Conservation (phyloP, 306 rosid species). For the Malus orientalis region DNA sequence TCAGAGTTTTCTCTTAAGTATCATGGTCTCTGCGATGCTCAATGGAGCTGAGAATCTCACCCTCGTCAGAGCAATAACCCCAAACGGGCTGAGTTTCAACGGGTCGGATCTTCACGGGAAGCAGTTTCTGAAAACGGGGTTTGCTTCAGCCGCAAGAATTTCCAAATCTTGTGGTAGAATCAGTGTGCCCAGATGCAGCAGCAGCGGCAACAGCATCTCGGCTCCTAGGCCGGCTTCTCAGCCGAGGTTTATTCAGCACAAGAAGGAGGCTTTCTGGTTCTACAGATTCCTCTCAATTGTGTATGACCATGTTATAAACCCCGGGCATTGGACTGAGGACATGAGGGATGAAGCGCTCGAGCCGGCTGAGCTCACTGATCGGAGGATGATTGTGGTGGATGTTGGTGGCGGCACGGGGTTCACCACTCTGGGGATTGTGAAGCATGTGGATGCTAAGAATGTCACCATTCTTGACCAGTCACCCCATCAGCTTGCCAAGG, state of each 20-base stretch:
- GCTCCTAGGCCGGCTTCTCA: constrained; percentile 74
- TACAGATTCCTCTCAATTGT: constrained; percentile 84
- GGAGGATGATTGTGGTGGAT: constrained; percentile 76
- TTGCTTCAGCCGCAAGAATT: constrained; percentile 26
- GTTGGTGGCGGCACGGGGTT: constrained; percentile 93
- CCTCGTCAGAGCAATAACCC: constrained; percentile 31
- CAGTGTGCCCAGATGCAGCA: constrained; percentile 44
- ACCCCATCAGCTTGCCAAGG: constrained; percentile 91
- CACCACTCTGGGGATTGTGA: constrained; percentile 81
- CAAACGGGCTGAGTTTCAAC: constrained; percentile 37
- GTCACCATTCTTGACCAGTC: constrained; percentile 94
- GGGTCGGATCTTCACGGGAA: constrained; percentile 43
- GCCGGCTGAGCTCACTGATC: constrained; percentile 67
- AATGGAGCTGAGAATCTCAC: constrained; percentile 59
- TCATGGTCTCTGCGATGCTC: constrained; percentile 65
- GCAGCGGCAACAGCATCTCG: constrained; percentile 25
- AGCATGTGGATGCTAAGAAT: constrained; percentile 85
- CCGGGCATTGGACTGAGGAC: constrained; percentile 95
- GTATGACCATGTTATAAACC: constrained; percentile 82
- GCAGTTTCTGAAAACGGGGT: constrained; percentile 30
- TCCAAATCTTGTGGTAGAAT: constrained; percentile 15
- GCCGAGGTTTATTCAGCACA: constrained; percentile 90
- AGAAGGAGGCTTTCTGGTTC: constrained; percentile 93
- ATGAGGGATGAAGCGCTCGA: constrained; percentile 96
- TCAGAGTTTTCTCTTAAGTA: background rate